Evolutionary conservation across 2,329 filamentous ascomycete species (phyloP).

Genomic region (Fusarium brevicatenulatum): DNA sequence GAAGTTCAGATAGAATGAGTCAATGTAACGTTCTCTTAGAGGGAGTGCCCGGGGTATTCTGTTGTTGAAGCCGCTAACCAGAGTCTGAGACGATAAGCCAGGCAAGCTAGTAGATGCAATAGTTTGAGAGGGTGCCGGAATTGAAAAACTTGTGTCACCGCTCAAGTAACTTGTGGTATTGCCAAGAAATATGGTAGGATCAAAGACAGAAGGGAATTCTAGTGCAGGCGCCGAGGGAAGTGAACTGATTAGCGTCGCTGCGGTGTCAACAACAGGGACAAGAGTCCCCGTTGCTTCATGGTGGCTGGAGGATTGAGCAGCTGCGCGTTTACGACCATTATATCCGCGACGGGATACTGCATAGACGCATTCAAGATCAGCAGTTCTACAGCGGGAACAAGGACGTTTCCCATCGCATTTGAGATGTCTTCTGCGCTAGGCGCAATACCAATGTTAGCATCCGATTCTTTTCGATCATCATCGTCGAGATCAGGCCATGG

Average conservation of each 20-base stretch:
- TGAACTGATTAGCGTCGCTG: too few species aligned
- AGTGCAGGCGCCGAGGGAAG: not conserved
- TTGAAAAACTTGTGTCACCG: accelerated
- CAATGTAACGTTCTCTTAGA: not conserved
- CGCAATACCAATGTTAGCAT: not conserved
- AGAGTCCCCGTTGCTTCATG: accelerated
- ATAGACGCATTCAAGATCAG: not conserved
- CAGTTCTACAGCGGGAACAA: not conserved
- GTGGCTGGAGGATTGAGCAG: accelerated
- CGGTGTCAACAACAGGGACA: accelerated
- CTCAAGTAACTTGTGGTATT: not conserved
- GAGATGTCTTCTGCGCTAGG: not conserved
- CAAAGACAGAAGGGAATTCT: not conserved
- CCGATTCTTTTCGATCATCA: accelerated
- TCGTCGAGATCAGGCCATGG: not conserved
- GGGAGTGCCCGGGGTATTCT: not conserved
- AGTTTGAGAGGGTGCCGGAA: not conserved
- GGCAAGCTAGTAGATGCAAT: accelerated
- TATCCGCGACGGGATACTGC: not conserved
- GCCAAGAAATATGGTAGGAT: not conserved
- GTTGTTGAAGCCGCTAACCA: accelerated
- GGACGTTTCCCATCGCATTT: conserved; percentile 5
- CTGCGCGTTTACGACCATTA: not conserved
- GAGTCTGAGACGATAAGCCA: not conserved
- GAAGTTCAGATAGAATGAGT: not conserved